Conservation (phyloP, 2,329 filamentous ascomycete species). For the Westerdykella ornata region DNA sequence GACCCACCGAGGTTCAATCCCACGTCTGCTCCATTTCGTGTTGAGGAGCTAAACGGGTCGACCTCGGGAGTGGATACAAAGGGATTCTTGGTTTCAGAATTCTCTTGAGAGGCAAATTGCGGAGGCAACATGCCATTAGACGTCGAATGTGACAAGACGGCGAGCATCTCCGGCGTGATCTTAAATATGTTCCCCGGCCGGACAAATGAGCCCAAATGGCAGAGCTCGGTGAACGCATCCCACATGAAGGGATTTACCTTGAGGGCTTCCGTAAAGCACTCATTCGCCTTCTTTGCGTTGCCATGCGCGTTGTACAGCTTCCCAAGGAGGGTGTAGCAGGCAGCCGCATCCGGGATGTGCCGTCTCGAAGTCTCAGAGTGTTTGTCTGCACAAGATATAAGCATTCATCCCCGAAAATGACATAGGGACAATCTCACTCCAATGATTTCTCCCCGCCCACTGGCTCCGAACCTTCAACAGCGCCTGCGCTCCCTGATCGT, state of each 20-base stretch:
- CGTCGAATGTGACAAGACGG: slow-evolving; percentile 38
- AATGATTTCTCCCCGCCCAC: slow-evolving; percentile 68
- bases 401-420: slow-evolving; percentile 4
- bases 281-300: slow-evolving; percentile 73
- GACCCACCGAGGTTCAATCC: slow-evolving; percentile 34
- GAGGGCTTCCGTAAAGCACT: slow-evolving; percentile 80
- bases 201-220: slow-evolving; percentile 72
- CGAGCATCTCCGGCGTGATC: slow-evolving; percentile 57
- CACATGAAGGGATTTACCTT: slow-evolving; percentile 94
- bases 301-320: slow-evolving; percentile 79
- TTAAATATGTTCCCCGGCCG: slow-evolving; percentile 83
- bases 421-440: slow-evolving; percentile 55
- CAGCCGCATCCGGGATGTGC: slow-evolving; percentile 72
- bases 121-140: slow-evolving; percentile 15
- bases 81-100: slow-evolving; percentile 20
- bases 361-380: slow-evolving; percentile 71
- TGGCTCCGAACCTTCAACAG: slow-evolving; percentile 73
- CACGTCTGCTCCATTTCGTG: slow-evolving; percentile 26
- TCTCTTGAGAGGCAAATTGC: slow-evolving; percentile 13
- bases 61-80: slow-evolving; percentile 35
- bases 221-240: slow-evolving; percentile 88
- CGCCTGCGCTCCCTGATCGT: slow-evolving; percentile 73
- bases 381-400: slow-evolving; percentile 43
- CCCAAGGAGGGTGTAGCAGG: slow-evolving; percentile 74
- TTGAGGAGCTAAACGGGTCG: slow-evolving; percentile 42